These are phyloP conservation scores for Clonostachys byssicola DNA, from an alignment of 2,329 filamentous ascomycete species.

Conservation along the genomic window DNA sequence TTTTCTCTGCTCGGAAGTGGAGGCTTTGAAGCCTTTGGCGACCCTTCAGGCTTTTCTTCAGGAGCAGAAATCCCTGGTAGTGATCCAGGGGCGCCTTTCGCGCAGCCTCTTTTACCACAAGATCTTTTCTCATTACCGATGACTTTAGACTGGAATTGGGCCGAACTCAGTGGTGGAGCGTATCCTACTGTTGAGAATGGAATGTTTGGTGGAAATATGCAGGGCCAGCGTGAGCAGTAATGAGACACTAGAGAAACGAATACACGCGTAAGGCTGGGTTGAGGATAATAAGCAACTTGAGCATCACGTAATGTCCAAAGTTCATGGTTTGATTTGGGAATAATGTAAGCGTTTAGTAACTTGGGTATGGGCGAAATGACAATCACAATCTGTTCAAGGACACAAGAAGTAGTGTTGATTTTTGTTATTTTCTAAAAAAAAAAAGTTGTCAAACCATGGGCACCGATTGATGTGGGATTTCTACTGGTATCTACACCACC, in stretches of 20 bases:
- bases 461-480: too few relatives aligned
- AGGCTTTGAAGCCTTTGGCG: constrained; percentile 39
- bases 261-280: neutral
- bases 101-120: constrained; percentile 85
- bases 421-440: too few relatives aligned
- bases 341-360: too few relatives aligned
- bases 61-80: constrained; percentile 24
- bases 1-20: constrained; percentile 26
- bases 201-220: constrained; percentile 27
- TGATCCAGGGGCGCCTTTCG: constrained; percentile 22
- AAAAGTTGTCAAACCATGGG: too few relatives aligned
- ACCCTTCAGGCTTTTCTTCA: constrained; percentile 37
- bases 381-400: too few relatives aligned
- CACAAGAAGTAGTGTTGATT: too few relatives aligned
- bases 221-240: constrained; percentile 2
- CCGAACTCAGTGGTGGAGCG: constrained; percentile 61
- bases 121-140: constrained; percentile 96
- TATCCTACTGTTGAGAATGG: constrained; percentile 64
- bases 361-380: too few relatives aligned
- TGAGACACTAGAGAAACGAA: neutral
- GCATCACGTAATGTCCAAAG: neutral
- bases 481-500: too few relatives aligned
- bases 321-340: too few relatives aligned
- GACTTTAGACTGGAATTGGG: constrained; percentile 87
- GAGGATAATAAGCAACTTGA: neutral